These are phyloP conservation scores for Besnoitia besnoiti DNA, from an alignment of 169 alveolate genomes.

Conservation along the genomic window DNA sequence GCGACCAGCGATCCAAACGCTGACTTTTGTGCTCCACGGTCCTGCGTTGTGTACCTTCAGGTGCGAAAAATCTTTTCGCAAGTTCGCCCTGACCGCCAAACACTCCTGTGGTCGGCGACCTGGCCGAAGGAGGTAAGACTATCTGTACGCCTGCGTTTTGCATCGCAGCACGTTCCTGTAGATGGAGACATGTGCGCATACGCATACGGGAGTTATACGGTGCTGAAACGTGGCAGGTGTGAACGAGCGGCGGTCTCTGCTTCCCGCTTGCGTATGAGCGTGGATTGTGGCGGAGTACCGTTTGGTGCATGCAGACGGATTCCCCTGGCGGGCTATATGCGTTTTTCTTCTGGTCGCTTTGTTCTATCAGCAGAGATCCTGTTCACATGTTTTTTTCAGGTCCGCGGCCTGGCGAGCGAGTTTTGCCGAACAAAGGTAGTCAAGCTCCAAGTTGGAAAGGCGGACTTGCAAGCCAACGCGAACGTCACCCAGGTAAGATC, in stretches of 20 bases:
- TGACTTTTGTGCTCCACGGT: too few relatives aligned
- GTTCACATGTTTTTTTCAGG: neutral
- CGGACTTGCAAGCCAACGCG: slow-evolving; percentile 58
- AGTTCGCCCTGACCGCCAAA: slow-evolving; percentile 92
- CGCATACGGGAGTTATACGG: too few relatives aligned
- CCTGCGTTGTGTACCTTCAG: too few relatives aligned
- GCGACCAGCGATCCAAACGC: too few relatives aligned
- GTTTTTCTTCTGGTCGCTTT: neutral
- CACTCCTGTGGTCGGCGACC: slow-evolving; percentile 93
- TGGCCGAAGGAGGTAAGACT: slow-evolving; percentile 90
- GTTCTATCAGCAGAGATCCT: too few relatives aligned
- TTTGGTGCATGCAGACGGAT: too few relatives aligned
- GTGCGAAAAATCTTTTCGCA: slow-evolving; percentile 84
- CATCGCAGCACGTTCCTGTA: too few relatives aligned
- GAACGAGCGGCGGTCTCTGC: too few relatives aligned
- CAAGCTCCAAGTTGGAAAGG: slow-evolving; percentile 85
- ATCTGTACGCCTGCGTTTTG: too few relatives aligned
- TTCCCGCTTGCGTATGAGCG: neutral
- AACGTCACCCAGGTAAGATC: slow-evolving; percentile 21
- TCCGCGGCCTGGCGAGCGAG: slow-evolving; percentile 77
- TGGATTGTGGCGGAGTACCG: neutral
- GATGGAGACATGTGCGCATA: too few relatives aligned
- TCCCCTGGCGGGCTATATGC: too few relatives aligned
- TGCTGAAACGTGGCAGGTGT: too few relatives aligned
- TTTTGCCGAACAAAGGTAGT: slow-evolving; percentile 87